Evolutionary conservation across 2,329 filamentous ascomycete species (phyloP).

Genomic region (Epichloe sylvatica): DNA sequence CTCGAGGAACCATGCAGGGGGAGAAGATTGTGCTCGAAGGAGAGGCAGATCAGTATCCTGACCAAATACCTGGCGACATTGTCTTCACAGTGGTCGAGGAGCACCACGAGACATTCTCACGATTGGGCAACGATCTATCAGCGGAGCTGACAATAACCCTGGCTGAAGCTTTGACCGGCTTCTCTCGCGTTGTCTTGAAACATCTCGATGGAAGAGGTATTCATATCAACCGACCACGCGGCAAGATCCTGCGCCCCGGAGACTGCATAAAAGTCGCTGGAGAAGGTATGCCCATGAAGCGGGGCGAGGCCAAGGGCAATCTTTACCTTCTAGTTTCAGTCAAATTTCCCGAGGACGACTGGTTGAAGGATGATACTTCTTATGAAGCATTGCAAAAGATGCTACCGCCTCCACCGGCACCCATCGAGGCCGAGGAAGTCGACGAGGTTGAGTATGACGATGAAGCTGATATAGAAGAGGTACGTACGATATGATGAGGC

Average conservation of each 20-base stretch:
- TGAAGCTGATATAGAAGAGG: constrained; percentile 70
- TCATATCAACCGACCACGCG: constrained; percentile 61
- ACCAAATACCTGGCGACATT: constrained; percentile 82
- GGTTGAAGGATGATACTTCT: constrained; percentile 58
- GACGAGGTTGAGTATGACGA: constrained; percentile 82
- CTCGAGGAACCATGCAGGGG: constrained; percentile 70
- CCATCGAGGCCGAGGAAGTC: constrained; percentile 57
- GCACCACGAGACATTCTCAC: constrained; percentile 66
- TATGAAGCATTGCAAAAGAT: constrained; percentile 57
- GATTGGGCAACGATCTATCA: constrained; percentile 71
- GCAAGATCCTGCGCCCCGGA: constrained; percentile 68
- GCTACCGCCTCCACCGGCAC: constrained; percentile 49
- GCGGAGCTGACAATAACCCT: constrained; percentile 71
- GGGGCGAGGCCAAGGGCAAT: constrained; percentile 70
- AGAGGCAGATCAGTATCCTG: constrained; percentile 84
- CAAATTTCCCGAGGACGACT: constrained; percentile 77
- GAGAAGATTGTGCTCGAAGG: constrained; percentile 83
- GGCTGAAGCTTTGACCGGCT: constrained; percentile 72
- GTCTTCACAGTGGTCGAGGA: constrained; percentile 78
- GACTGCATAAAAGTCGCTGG: constrained; percentile 75
- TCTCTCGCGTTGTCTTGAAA: constrained; percentile 77
- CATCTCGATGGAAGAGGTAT: constrained; percentile 92
- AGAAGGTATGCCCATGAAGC: constrained; percentile 91
- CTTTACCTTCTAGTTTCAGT: constrained; percentile 77
- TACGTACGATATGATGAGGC: constrained; percentile 22